A percentile compares a stretch with the other conserved stretches of the same genome.
Conservation (phyloP, 805 yeast genomes). For the Cyberlindnera subsufficiens region DNA sequence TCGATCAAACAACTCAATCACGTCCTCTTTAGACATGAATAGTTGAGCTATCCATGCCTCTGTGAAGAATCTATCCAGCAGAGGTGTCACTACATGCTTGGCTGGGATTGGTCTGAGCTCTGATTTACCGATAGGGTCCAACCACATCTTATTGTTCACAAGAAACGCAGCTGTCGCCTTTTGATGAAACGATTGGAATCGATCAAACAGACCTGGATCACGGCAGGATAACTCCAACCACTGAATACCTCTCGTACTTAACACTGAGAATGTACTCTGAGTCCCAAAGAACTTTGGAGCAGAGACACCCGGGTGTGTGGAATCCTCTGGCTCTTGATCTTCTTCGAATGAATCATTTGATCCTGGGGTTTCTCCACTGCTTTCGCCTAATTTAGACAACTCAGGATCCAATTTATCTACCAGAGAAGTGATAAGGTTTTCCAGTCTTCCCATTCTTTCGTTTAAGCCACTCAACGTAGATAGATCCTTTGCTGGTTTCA, state of each 20-base stretch:
- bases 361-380: too few relatives aligned
- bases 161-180: constrained; percentile 17
- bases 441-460: constrained; percentile 28
- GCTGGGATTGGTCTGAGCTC: constrained; percentile 28
- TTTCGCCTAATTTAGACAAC: too few relatives aligned
- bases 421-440: constrained; percentile 26
- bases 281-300: constrained; percentile 18
- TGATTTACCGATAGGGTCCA: constrained; percentile 27
- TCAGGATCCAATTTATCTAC: constrained; percentile 17
- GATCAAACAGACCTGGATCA: constrained; percentile 13
- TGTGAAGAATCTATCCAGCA: constrained; percentile 11
- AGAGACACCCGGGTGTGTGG: background rate
- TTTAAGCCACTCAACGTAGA: constrained; percentile 15
- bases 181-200: constrained; percentile 22
- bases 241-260: constrained; percentile 34
- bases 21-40: constrained; percentile 12
- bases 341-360: too few relatives aligned
- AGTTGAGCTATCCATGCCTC: constrained; percentile 9
- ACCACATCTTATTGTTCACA: constrained; percentile 25
- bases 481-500: background rate
- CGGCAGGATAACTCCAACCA: constrained; percentile 29
- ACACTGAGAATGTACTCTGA: constrained; percentile 29
- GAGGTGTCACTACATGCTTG: constrained; percentile 14
- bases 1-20: constrained; percentile 12
- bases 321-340: constrained; percentile 1